A percentile compares a stretch with the other conserved stretches of the same genome.
Evolutionary conservation across 2,329 filamentous ascomycete genomes (phyloP).

Genomic region (Diaporthe capsici): DNA sequence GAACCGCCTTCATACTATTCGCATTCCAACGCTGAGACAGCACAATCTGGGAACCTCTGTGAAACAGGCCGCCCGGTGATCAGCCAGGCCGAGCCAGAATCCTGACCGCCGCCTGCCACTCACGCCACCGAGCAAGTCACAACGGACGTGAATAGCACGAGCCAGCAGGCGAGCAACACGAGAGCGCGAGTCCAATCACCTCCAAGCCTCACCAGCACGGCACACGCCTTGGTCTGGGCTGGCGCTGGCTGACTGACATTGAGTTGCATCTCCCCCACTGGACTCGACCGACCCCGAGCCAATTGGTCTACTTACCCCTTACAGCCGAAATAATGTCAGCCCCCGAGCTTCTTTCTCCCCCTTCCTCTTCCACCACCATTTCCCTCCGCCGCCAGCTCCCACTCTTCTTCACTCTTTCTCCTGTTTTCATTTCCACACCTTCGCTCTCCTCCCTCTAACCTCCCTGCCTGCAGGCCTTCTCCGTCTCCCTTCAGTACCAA

Average conservation of each 20-base stretch:
- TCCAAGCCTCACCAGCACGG: conserved; percentile 19
- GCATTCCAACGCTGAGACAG: conserved; percentile 34
- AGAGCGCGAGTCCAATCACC: background rate
- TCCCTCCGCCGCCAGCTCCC: conserved; percentile 37
- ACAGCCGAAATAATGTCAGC: conserved; percentile 36
- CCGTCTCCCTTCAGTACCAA: conserved; percentile 37
- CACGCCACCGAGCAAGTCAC: conserved; percentile 26
- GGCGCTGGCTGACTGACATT: conserved; percentile 29
- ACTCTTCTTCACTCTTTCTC: background rate
- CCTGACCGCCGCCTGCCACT: conserved; percentile 15
- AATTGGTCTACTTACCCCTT: conserved; percentile 27
- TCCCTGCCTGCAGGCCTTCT: conserved; percentile 21
- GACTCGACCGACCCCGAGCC: conserved; percentile 28
- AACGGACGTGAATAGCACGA: conserved; percentile 11
- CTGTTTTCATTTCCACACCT: background rate
- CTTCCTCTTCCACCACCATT: conserved; percentile 27
- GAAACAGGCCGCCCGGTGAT: conserved; percentile 32
- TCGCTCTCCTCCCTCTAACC: background rate
- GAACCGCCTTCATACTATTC: conserved; percentile 7
- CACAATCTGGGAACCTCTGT: conserved; percentile 19
- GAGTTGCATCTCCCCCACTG: conserved; percentile 10
- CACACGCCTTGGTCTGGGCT: conserved; percentile 31
- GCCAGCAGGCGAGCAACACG: conserved; percentile 16
- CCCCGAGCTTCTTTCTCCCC: conserved; percentile 31
- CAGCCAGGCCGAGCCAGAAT: conserved; percentile 11